Percentiles rank a stretch among this genome's conserved stretches.
phyloP scores from a whole-genome alignment of 2,329 filamentous ascomycete species.

The Fonsecaea pedrosoi region DNA sequence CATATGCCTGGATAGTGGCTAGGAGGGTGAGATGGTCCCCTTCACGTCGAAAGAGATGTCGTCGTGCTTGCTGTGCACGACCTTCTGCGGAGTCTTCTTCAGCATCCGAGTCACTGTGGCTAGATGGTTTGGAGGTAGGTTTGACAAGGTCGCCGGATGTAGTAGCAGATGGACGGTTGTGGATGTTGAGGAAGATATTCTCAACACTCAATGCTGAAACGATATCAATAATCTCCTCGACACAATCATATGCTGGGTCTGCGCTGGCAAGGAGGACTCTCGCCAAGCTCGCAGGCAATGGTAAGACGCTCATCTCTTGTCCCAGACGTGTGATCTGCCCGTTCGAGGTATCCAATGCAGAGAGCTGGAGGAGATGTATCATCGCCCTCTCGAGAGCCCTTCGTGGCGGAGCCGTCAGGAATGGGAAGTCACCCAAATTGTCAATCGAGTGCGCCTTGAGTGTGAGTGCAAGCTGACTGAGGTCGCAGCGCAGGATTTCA shows the following conservation, averaged over 20 bases:
- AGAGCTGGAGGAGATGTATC: conserved; percentile 77
- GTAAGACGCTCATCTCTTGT: conserved; percentile 78
- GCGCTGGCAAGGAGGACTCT: conserved; percentile 83
- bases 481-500: conserved; percentile 89
- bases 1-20: conserved; percentile 65
- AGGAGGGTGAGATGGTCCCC: conserved; percentile 70
- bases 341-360: conserved; percentile 70
- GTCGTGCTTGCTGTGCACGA: conserved; percentile 61
- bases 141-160: conserved; percentile 3
- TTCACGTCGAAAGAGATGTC: conserved; percentile 64
- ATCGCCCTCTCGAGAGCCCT: conserved; percentile 83
- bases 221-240: conserved; percentile 85
- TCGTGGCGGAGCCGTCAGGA: conserved; percentile 79
- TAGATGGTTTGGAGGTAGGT: background rate
- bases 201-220: conserved; percentile 71
- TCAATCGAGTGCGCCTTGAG: conserved; percentile 92
- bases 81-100: conserved; percentile 19
- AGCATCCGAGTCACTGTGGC: conserved; percentile 22
- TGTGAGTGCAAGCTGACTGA: conserved; percentile 82
- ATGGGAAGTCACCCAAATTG: conserved; percentile 80
- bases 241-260: conserved; percentile 71
- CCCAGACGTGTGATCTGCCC: conserved; percentile 78
- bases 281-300: conserved; percentile 79
- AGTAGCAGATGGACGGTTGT: conserved; percentile 34
- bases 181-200: conserved; percentile 66